These are phyloP conservation scores for Tolypocladium tropicale DNA, from an alignment of 2,329 filamentous ascomycete genomes.

Conservation along the genomic window DNA sequence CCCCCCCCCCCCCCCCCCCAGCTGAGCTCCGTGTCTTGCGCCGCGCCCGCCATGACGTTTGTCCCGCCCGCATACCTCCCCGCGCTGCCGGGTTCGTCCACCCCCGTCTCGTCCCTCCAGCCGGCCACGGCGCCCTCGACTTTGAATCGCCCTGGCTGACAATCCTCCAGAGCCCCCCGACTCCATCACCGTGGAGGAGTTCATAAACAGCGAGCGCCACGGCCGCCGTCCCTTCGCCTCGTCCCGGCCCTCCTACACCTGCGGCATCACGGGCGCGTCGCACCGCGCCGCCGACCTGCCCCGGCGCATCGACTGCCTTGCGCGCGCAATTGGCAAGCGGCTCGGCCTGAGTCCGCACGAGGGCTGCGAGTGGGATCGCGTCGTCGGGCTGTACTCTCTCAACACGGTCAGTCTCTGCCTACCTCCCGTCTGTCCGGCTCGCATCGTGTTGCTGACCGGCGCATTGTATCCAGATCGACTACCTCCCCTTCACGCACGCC, in stretches of 20 bases:
- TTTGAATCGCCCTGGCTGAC: neutral
- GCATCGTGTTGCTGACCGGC: neutral
- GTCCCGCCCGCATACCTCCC: conserved; percentile 51
- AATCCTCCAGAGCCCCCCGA: conserved; percentile 50
- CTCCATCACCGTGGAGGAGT: conserved; percentile 62
- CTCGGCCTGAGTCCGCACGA: conserved; percentile 60
- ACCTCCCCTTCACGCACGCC: conserved; percentile 61
- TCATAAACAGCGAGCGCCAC: conserved; percentile 63
- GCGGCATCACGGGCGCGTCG: conserved; percentile 60
- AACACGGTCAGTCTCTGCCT: conserved; percentile 52
- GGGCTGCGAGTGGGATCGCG: conserved; percentile 73
- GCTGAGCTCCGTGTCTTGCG: neutral
- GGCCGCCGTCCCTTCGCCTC: conserved; percentile 53
- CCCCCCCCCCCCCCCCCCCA: too few relatives aligned
- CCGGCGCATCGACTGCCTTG: conserved; percentile 54
- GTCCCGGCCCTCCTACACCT: conserved; percentile 64
- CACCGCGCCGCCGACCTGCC: conserved; percentile 54
- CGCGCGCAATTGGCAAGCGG: conserved; percentile 58
- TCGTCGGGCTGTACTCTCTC: conserved; percentile 65
- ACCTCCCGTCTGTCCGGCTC: neutral
- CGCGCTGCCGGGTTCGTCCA: conserved; percentile 47
- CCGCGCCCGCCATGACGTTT: conserved; percentile 40
- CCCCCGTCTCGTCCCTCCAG: conserved; percentile 10
- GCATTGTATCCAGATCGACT: conserved; percentile 56
- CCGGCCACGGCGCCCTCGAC: too few relatives aligned